Conservation (phyloP, 2,329 filamentous ascomycete genomes). For the Fusarium begoniae region DNA sequence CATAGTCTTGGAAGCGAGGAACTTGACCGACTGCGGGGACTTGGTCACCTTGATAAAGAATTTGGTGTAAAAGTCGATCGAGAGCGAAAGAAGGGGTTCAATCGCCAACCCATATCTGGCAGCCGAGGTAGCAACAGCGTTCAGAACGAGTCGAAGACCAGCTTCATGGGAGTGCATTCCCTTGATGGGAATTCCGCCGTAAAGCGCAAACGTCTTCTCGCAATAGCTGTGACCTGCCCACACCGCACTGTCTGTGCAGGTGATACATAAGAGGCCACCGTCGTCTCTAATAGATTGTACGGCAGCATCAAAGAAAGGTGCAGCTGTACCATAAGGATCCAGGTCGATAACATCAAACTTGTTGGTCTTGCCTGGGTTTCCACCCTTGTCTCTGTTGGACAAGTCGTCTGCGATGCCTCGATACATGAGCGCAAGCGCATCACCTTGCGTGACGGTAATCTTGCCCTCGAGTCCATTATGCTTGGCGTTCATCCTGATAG, state of each 20-base stretch:
- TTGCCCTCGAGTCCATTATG: slow-evolving; percentile 80
- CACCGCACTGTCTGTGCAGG: slow-evolving; percentile 94
- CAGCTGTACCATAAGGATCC: slow-evolving; percentile 94
- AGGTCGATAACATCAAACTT: slow-evolving; percentile 95
- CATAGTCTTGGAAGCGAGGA: slow-evolving; percentile 91
- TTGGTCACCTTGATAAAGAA: slow-evolving; percentile 86
- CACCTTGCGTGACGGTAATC: slow-evolving; percentile 78
- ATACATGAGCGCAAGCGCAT: slow-evolving; percentile 95
- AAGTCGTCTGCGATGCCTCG: slow-evolving; percentile 66
- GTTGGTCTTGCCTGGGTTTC: slow-evolving; percentile 52
- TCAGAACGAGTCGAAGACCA: slow-evolving; percentile 85
- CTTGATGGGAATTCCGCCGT: slow-evolving; percentile 88
- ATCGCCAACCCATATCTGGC: slow-evolving; percentile 87
- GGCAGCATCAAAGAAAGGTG: slow-evolving; percentile 90
- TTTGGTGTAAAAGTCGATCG: slow-evolving; percentile 94
- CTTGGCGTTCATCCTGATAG: slow-evolving; percentile 84
- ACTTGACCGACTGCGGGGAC: slow-evolving; percentile 88
- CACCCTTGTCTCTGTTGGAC: slow-evolving; percentile 51
- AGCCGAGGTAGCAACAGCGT: slow-evolving; percentile 81
- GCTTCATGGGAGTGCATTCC: slow-evolving; percentile 88
- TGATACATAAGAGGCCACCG: slow-evolving; percentile 91
- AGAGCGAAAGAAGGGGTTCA: slow-evolving; percentile 90
- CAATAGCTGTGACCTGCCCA: slow-evolving; percentile 95
- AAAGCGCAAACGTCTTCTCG: slow-evolving; percentile 94
- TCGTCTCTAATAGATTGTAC: slow-evolving; percentile 85